Base-by-base conservation (phyloP, 306 rosid genomes). In the Castanea mollissima region DNA sequence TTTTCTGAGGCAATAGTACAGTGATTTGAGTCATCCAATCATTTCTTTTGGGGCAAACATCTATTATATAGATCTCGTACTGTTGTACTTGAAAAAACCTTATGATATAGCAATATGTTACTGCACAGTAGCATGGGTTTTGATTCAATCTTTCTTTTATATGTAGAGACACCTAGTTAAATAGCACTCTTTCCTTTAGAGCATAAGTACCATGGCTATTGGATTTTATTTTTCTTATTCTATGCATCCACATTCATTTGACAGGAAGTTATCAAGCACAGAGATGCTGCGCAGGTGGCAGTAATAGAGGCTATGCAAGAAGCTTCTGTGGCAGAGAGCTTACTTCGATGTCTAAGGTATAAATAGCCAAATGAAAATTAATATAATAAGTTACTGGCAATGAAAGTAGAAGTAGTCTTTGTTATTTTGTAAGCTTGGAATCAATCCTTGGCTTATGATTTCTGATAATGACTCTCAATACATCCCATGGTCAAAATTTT, bases 241-340 rank as follows among this genome's bases (percentile, higher is more conserved):
- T 34, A 29, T 85, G 46, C 68, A 76, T 62, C 74, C 69, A 32
- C 19, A 15, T 89, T 34, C 74, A 58, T 80, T 73, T 80, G 25
- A 55, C 85, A 96, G 99, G 96, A 93, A 86, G 94, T 96, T 68
- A 83, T 91, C 92, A 91, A 84, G 88, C 91, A 89, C 75, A 96
- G 99, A 81, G 98, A 96, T 87, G 90, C 96, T 55, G 98, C 99
- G 63, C 99, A 89, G 78, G 69, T 89, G 55, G 98, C 98, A 77
- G 98, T 98, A 79, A 83, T 76, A 55, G 99, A 93, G 82, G 99
- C 99, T 31, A 83, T 96, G 63, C 97, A 96, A 82, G 99, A 96
- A 86, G 99, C 98, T 78, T 92, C 99, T 5, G 88, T 91, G 62
- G 93, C 98, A 55, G 99, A 96, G 82, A 91, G 87, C 85, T 80